These are phyloP conservation scores for Colletotrichum australisinense DNA, from an alignment of 2,329 filamentous ascomycete genomes.

Conservation along the genomic window DNA sequence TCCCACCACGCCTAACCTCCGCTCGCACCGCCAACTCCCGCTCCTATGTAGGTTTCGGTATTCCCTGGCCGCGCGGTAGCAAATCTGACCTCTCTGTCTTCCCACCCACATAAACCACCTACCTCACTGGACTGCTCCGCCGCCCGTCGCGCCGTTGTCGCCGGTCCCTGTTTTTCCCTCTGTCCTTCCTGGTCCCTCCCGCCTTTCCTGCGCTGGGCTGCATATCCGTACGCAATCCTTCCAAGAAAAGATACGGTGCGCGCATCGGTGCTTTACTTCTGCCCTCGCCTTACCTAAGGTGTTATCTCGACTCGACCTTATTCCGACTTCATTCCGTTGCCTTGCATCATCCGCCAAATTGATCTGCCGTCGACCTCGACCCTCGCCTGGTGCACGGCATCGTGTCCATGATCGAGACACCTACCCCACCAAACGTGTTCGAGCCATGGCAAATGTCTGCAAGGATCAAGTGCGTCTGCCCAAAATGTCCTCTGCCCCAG, in stretches of 20 bases:
- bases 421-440: slow-evolving; percentile 51
- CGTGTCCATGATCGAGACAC: slow-evolving; percentile 55
- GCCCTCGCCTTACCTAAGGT: neutral
- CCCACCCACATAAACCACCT: slow-evolving; percentile 5
- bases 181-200: neutral
- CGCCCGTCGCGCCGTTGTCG: slow-evolving; percentile 1
- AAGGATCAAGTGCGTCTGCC: slow-evolving; percentile 55
- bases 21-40: neutral
- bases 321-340: slow-evolving; percentile 2
- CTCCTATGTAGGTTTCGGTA: neutral
- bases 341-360: slow-evolving; percentile 9
- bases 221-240: slow-evolving; percentile 10
- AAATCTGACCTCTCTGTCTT: slow-evolving; percentile 1
- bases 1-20: neutral
- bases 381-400: neutral
- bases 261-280: neutral
- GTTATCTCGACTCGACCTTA: neutral
- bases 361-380: too few relatives aligned
- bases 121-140: neutral
- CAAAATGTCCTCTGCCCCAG: slow-evolving; percentile 16
- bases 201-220: slow-evolving; percentile 1
- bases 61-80: neutral
- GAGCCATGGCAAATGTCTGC: slow-evolving; percentile 61
- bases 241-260: neutral
- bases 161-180: neutral